Evolutionary conservation across 106 monocot species (phyloP), one percentile per base, ranked within the genome.

Genomic region (Dendrobium chrysotoxum): DNA sequence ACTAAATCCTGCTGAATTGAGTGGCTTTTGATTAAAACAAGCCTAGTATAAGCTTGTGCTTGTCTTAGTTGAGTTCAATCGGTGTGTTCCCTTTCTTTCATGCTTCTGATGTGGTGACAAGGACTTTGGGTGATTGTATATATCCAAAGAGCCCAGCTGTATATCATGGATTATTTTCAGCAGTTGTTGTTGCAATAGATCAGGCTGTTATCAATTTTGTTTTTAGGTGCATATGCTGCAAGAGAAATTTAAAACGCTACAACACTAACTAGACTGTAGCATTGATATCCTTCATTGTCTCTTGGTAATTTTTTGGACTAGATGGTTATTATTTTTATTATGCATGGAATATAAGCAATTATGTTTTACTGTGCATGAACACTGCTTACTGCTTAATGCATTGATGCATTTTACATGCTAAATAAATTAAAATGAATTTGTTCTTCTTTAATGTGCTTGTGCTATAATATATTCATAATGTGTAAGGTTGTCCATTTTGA

Each of bases 191-290:
- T 72, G 75, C 91, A 77, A 76, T 92, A 57, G 92, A 90, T 18
- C 94, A 94, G 54, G 83, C 87, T 21, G 86, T 94, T n/a, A 89
- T 94, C 31, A 97, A 92, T 64, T 80, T 86, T 39, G 80, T 92
- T 11, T 87, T 94, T 53, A 92, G 97, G 30, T 97, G 97, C 82
- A 82, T 92, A 72, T 97, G 94, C 68, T 97, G 97, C 88, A 94
- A 86, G 86, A 89, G 55, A 78, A 83, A 88, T 76, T 84, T 80
- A 20, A 53, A 83, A 77, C 77, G 80, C 5, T 84, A 94, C 13
- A 83, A 78, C 64, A 74, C 81, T 26, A 89, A 89, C 41, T 90
- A 92, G 92, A 89, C 82, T 6, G 53, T 82, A 18, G 94, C 79
- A 20, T 80, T 94, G 76, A 84, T 94, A 53, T 88, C 87, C 50